A percentile compares a stretch with the other conserved stretches of the same genome.
Conservation (phyloP, 805 yeast genomes). For the Sungouiozyma ichnusensis region DNA sequence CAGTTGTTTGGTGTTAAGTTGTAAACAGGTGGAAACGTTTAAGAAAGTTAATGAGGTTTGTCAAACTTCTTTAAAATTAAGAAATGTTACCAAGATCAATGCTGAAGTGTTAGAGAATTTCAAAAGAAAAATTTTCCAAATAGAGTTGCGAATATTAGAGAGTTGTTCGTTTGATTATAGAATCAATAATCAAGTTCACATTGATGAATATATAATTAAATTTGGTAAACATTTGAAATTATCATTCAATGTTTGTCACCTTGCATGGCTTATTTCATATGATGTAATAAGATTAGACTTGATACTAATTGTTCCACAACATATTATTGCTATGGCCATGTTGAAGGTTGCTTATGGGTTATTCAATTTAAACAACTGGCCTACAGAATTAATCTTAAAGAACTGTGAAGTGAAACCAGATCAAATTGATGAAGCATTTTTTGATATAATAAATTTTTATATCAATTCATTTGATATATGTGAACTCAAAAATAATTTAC, state of each 20-base stretch:
- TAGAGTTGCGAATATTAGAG: conserved; percentile 69
- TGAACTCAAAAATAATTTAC: conserved; percentile 35
- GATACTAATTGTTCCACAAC: conserved; percentile 61
- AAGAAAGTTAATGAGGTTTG: conserved; percentile 58
- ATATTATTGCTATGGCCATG: conserved; percentile 60
- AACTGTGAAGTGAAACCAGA: conserved; percentile 27
- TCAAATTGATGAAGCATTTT: conserved; percentile 37
- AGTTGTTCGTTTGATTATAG: conserved; percentile 74
- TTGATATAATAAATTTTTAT: conserved; percentile 50
- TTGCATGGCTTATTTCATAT: conserved; percentile 67
- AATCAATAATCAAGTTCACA: conserved; percentile 36
- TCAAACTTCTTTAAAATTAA: conserved; percentile 30
- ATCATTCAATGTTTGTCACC: conserved; percentile 37
- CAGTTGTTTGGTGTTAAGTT: conserved; percentile 58
- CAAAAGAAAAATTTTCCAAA: conserved; percentile 42
- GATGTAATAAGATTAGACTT: conserved; percentile 66
- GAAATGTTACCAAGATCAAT: conserved; percentile 19
- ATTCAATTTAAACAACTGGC: conserved; percentile 19
- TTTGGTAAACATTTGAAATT: conserved; percentile 41
- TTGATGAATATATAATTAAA: conserved; percentile 58
- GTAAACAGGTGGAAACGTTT: conserved; percentile 76
- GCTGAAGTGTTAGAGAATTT: conserved; percentile 40
- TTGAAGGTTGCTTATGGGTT: conserved; percentile 50
- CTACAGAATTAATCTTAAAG: conserved; percentile 9
- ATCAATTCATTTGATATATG: conserved; percentile 46